Evolutionary conservation across 495 filamentous ascomycete species (phyloP).

Genomic region (Delitschia confertaspora): DNA sequence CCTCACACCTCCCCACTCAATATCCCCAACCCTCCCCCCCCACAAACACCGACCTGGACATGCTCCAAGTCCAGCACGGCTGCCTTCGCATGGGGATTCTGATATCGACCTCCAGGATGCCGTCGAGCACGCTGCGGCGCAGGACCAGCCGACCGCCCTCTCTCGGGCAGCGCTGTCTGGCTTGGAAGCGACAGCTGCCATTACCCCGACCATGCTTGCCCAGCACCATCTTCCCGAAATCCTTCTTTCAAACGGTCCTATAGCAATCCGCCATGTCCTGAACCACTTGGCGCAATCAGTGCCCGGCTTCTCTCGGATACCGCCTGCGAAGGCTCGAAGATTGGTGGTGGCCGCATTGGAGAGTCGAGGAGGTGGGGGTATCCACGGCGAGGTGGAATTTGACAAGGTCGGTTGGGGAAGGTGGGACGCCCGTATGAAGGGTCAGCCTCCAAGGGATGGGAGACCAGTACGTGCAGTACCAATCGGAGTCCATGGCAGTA

Average conservation of each 20-base stretch:
- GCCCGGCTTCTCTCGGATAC: conserved; percentile 84
- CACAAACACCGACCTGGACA: conserved; percentile 51
- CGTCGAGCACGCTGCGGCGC: conserved; percentile 43
- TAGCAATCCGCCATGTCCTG: conserved; percentile 93
- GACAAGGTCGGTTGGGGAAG: conserved; percentile 97
- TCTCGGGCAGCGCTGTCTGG: conserved; percentile 36
- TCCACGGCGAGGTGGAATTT: conserved; percentile 71
- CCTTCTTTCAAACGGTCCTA: conserved; percentile 74
- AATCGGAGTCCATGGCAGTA: conserved; percentile 10
- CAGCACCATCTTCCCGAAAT: conserved; percentile 89
- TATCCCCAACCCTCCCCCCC: conserved; percentile 80
- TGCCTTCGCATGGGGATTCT: conserved; percentile 65
- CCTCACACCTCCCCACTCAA: conserved; percentile 91
- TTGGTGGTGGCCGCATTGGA: conserved; percentile 80
- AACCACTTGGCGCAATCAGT: conserved; percentile 85
- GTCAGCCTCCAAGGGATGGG: conserved; percentile 49
- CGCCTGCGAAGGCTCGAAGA: conserved; percentile 83
- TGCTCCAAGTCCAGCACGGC: conserved; percentile 46
- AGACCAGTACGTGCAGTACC: conserved; percentile 18
- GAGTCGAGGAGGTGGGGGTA: conserved; percentile 56
- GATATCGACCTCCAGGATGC: conserved; percentile 79
- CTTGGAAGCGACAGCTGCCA: conserved; percentile 67
- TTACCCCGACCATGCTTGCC: conserved; percentile 78
- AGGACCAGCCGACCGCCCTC: conserved; percentile 34
- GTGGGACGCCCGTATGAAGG: conserved; percentile 77